phyloP scores from a whole-genome alignment of 2,329 filamentous ascomycete species.

The Stagonosporopsis vannaccii region DNA sequence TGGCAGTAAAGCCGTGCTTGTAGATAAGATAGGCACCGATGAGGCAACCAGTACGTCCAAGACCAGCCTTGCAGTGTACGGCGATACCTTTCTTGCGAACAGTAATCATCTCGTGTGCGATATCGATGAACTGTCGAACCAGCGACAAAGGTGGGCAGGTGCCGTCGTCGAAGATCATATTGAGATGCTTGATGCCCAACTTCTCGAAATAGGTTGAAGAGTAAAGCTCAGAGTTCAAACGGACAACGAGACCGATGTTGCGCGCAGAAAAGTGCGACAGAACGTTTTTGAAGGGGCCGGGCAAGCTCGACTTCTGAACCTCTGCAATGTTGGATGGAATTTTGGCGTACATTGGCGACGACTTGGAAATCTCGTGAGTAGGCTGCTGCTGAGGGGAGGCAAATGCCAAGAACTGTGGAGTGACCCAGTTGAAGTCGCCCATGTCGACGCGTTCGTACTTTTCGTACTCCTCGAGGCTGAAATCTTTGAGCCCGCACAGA shows the following conservation, averaged over 20 bases:
- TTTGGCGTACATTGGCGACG: conserved; percentile 74
- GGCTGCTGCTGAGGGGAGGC: conserved; percentile 90
- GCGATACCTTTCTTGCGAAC: conserved; percentile 91
- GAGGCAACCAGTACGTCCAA: conserved; percentile 92
- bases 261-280: conserved; percentile 85
- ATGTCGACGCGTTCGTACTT: conserved; percentile 94
- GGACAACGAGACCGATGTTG: conserved; percentile 91
- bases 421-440: conserved; percentile 99
- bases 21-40: conserved; percentile 99
- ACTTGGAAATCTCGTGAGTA: conserved; percentile 73
- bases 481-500: conserved; percentile 89
- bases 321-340: conserved; percentile 79
- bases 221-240: conserved; percentile 94
- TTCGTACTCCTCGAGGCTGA: conserved; percentile 97
- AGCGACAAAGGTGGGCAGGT: conserved; percentile 88
- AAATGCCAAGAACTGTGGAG: conserved; percentile 92
- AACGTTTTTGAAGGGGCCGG: conserved; percentile 94
- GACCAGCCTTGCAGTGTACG: conserved; percentile 97
- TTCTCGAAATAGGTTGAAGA: conserved; percentile 97
- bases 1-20: conserved; percentile 94
- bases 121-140: conserved; percentile 93
- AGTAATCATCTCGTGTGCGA: conserved; percentile 94
- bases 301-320: conserved; percentile 74
- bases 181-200: conserved; percentile 90
- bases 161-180: conserved; percentile 99